phyloP scores from a whole-genome alignment of 805 yeast genomes.

The Wickerhamiella cacticola region DNA sequence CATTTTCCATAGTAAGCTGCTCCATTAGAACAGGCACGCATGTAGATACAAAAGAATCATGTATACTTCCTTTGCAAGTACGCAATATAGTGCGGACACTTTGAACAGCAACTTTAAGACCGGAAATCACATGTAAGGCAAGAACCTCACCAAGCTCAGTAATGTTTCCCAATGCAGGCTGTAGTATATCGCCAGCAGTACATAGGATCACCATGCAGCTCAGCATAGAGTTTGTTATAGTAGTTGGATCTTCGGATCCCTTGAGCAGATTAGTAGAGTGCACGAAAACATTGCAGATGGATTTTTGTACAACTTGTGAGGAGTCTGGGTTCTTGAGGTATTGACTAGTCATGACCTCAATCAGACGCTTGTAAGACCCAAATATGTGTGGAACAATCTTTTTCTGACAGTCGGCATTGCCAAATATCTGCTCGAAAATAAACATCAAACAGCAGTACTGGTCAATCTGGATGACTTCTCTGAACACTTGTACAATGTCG shows the following conservation, averaged over 20 bases:
- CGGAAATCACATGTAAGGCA: background rate
- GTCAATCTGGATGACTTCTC: constrained; percentile 57
- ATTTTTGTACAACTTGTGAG: constrained; percentile 10
- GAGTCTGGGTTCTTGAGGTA: constrained; percentile 31
- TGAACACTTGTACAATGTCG: constrained; percentile 53
- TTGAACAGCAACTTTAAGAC: constrained; percentile 4
- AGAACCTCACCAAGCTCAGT: constrained; percentile 8
- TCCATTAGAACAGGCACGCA: constrained; percentile 15
- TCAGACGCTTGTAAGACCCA: constrained; percentile 39
- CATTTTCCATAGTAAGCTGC: constrained; percentile 2
- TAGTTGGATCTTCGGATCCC: constrained; percentile 2
- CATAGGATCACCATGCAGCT: constrained; percentile 15
- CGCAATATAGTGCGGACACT: constrained; percentile 17
- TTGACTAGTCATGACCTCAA: constrained; percentile 25
- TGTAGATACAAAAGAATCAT: constrained; percentile 9
- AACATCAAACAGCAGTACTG: constrained; percentile 57
- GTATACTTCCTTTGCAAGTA: constrained; percentile 11
- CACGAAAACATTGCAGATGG: constrained; percentile 12
- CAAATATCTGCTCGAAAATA: constrained; percentile 46
- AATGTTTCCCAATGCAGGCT: constrained; percentile 4
- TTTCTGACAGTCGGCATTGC: constrained; percentile 32
- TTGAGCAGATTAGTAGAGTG: constrained; percentile 8
- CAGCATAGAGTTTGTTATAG: constrained; percentile 14
- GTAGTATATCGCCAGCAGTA: constrained; percentile 4
- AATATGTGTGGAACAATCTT: constrained; percentile 41